phyloP scores from a whole-genome alignment of 2,329 filamentous ascomycete species.

The Thermothelomyces thermophilus region DNA sequence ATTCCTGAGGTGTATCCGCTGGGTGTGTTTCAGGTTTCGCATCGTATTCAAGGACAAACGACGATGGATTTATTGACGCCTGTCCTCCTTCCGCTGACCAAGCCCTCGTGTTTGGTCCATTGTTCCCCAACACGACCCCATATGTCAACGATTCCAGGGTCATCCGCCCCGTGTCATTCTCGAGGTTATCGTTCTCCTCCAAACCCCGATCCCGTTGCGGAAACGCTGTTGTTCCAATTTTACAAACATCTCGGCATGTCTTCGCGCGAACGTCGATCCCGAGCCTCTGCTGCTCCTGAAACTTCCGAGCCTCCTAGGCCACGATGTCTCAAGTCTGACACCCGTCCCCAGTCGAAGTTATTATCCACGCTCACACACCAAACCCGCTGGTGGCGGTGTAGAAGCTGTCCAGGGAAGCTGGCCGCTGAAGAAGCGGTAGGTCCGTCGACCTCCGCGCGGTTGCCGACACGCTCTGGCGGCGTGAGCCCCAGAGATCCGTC shows the following conservation, averaged over 20 bases:
- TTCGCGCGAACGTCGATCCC: too few species aligned
- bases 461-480: too few species aligned
- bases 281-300: too few species aligned
- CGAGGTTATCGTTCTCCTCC: neutral
- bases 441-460: neutral
- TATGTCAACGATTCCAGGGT: slow-evolving; percentile 12
- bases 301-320: neutral
- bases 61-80: too few species aligned
- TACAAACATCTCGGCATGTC: too few species aligned
- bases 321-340: neutral
- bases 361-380: slow-evolving; percentile 19
- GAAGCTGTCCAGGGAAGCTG: slow-evolving; percentile 31
- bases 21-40: slow-evolving; percentile 26
- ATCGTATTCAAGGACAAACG: too few species aligned
- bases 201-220: neutral
- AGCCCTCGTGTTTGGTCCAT: too few species aligned
- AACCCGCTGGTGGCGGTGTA: slow-evolving; percentile 30
- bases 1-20: slow-evolving; percentile 42
- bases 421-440: slow-evolving; percentile 7
- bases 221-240: too few species aligned
- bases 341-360: neutral
- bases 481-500: too few species aligned
- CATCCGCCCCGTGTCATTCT: neutral
- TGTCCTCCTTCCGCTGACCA: neutral
- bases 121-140: slow-evolving; percentile 1